A percentile compares a stretch with the other conserved stretches of the same genome.
Evolutionary conservation across 139 green algal species (phyloP).

Genomic region (Ostreobium quekettii): DNA sequence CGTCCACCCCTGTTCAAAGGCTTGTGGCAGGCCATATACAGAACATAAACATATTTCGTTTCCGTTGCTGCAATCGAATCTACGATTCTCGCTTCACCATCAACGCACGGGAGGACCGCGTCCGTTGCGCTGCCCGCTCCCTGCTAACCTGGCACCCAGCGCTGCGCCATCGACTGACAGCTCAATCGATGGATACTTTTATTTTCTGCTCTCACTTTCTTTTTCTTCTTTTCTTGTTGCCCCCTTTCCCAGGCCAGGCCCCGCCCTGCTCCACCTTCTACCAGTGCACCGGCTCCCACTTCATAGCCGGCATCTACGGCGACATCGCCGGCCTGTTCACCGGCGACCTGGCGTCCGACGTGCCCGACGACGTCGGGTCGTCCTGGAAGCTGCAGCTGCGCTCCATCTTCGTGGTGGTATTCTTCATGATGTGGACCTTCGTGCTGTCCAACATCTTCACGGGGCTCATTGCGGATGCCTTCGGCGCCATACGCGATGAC

Average conservation of each 20-base stretch:
- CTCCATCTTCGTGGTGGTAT: slow-evolving; percentile 28
- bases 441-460: slow-evolving; percentile 36
- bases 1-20: too few species aligned
- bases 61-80: too few species aligned
- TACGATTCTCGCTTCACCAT: too few species aligned
- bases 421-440: slow-evolving; percentile 39
- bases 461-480: slow-evolving; percentile 32
- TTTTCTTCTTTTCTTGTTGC: too few species aligned
- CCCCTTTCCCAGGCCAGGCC: slow-evolving; percentile 7
- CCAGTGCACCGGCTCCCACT: slow-evolving; percentile 30
- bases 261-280: slow-evolving; percentile 33
- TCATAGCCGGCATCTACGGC: slow-evolving; percentile 27
- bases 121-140: too few species aligned
- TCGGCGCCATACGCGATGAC: slow-evolving; percentile 35
- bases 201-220: too few species aligned
- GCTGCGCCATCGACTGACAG: too few species aligned
- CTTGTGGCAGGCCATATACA: too few species aligned
- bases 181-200: too few species aligned
- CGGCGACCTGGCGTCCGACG: slow-evolving; percentile 14
- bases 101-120: too few species aligned
- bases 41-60: too few species aligned
- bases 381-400: slow-evolving; percentile 21
- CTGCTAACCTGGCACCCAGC: too few species aligned
- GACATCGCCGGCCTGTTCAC: slow-evolving; percentile 23
- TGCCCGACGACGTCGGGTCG: slow-evolving; percentile 4